Evolutionary conservation across 495 filamentous ascomycete species (phyloP), one percentile per base, ranked within the genome.

Genomic region (Echria macrotheca): DNA sequence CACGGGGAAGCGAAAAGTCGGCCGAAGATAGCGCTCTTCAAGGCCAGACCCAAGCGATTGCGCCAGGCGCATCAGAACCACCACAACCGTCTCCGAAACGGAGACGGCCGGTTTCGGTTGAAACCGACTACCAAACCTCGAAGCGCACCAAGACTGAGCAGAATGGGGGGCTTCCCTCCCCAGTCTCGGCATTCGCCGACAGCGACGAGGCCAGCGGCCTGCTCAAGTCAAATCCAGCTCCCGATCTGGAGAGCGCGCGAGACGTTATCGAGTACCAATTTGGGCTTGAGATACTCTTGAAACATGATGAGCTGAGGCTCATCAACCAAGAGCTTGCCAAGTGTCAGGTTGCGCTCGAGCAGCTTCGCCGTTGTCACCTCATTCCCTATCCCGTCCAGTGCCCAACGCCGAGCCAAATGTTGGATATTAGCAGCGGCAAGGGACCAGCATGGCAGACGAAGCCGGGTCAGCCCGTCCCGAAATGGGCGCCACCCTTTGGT

Each of bases 301-400:
- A 96, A 72, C 93, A 98, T 62, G 80, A 91, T 54, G 93, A 98
- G 70, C 70, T 96, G 21, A 86, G 89, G 12, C 75, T 95, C 49
- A 95, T 98, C 66, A 88, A 97, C 64, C 90, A 96, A 67, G 91
- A 97, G 67, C 79, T 97, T 52, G 90, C 89, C 56, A 96, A 95
- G 73, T 96, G 91, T 57, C 90, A 96, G 73, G 73, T 90, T 55
- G 86, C 90, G n/a, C 77, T 96, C 54, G 93, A 98, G 68, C 93
- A 97, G 65, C 76, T 98, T 39, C 85, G 93, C 49, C 84, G 93
- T 45, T 96, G 90, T 61, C 81, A 89, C 56, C 72, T 96, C 57
- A 89, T 95, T 43, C 91, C 93, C 5, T 96, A 87, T 65, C 88
- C 89, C 28, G 78, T 80, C 24, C 67, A 70, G 36, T 70, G 76